These are phyloP conservation scores for Ceratocystis colombiana DNA, from an alignment of 2,329 filamentous ascomycete genomes.

Conservation along the genomic window DNA sequence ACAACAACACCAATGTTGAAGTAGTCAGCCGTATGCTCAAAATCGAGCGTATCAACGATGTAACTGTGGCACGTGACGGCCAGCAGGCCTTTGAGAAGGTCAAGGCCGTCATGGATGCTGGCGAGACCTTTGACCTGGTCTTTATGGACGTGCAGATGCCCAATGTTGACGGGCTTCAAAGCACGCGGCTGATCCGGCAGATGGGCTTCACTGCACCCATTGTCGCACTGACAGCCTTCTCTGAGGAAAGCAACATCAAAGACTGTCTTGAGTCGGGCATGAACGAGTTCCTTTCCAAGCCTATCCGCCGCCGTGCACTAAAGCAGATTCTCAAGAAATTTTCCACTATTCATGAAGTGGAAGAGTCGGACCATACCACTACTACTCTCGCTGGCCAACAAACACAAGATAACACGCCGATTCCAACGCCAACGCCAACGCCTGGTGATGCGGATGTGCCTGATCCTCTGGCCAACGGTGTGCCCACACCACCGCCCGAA, in stretches of 20 bases:
- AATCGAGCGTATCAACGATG: conserved; percentile 71
- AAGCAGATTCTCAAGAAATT: conserved; percentile 81
- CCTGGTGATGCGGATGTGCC: conserved; percentile 17
- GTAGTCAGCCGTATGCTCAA: conserved; percentile 56
- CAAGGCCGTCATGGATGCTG: conserved; percentile 66
- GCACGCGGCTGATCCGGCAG: conserved; percentile 71
- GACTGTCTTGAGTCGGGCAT: conserved; percentile 83
- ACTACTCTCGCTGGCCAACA: background rate
- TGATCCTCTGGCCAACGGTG: conserved; percentile 20
- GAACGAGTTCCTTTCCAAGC: conserved; percentile 74
- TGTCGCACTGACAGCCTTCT: conserved; percentile 80
- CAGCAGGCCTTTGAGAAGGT: conserved; percentile 83
- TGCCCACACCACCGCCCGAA: conserved; percentile 24
- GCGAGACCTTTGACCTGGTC: conserved; percentile 69
- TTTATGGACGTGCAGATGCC: conserved; percentile 98
- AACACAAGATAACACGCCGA: conserved; percentile 15
- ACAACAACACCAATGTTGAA: conserved; percentile 49
- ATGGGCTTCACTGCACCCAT: conserved; percentile 84
- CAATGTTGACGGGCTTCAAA: conserved; percentile 79
- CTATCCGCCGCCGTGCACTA: conserved; percentile 70
- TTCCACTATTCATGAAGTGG: conserved; percentile 62
- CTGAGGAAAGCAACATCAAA: conserved; percentile 79
- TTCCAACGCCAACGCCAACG: conserved; percentile 15
- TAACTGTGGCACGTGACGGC: conserved; percentile 75
- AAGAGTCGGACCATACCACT: conserved; percentile 8